These are phyloP conservation scores for Trichoderma afroharzianum DNA, from an alignment of 2,329 filamentous ascomycete genomes.

Conservation along the genomic window DNA sequence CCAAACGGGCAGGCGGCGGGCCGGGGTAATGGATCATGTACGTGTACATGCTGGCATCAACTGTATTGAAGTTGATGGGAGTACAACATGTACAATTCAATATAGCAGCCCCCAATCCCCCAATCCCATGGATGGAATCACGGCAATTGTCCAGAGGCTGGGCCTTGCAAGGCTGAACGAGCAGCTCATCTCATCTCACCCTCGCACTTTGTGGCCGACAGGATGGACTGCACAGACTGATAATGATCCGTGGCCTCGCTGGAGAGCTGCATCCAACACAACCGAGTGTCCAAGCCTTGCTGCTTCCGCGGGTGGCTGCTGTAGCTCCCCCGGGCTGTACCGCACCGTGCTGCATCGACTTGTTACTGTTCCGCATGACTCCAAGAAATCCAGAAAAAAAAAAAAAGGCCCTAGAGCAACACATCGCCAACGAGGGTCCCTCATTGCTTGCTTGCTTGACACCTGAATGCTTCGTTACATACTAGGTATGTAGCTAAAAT, in stretches of 20 bases:
- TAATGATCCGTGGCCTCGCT: too few species aligned
- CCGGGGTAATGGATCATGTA: neutral
- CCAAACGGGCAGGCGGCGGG: neutral
- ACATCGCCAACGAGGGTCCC: neutral
- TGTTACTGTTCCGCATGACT: slow-evolving; percentile 7
- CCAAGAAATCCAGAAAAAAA: neutral
- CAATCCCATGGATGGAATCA: too few species aligned
- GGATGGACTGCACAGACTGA: too few species aligned
- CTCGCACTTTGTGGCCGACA: neutral
- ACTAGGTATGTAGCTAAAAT: too few species aligned
- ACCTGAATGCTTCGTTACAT: neutral
- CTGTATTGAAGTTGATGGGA: neutral
- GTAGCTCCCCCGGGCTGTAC: neutral
- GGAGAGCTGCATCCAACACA: neutral
- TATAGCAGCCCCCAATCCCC: neutral
- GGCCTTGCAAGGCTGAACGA: neutral
- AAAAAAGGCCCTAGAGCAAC: neutral
- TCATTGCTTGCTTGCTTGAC: too few species aligned
- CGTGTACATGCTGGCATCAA: too few species aligned
- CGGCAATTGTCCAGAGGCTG: neutral
- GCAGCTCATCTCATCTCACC: neutral
- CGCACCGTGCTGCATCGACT: neutral
- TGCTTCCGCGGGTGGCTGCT: neutral
- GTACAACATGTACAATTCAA: neutral
- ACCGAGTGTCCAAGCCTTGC: neutral